Evolutionary conservation across 2,329 filamentous ascomycete genomes (phyloP).

Genomic region (Trichoderma sp.): DNA sequence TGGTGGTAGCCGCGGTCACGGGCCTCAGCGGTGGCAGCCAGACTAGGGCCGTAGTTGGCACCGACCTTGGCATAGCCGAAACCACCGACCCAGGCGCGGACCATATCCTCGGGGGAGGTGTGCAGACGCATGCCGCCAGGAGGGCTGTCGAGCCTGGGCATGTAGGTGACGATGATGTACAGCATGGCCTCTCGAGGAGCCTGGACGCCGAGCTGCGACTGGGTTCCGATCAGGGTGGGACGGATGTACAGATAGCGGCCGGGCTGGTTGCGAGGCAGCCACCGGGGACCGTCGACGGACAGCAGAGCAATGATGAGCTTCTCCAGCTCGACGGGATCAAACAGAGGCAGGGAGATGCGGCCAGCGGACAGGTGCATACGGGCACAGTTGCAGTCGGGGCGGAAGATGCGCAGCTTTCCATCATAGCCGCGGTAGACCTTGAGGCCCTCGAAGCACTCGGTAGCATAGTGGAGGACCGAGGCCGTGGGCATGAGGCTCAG

Average conservation of each 20-base stretch:
- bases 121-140: slow-evolving; percentile 66
- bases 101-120: slow-evolving; percentile 75
- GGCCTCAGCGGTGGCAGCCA: slow-evolving; percentile 76
- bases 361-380: slow-evolving; percentile 59
- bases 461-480: slow-evolving; percentile 81
- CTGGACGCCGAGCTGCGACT: slow-evolving; percentile 75
- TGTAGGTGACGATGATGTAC: slow-evolving; percentile 71
- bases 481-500: slow-evolving; percentile 77
- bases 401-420: slow-evolving; percentile 71
- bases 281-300: slow-evolving; percentile 69
- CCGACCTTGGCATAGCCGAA: slow-evolving; percentile 91
- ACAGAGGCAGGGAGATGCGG: slow-evolving; percentile 71
- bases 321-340: slow-evolving; percentile 68
- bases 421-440: slow-evolving; percentile 80
- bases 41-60: slow-evolving; percentile 85
- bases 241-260: slow-evolving; percentile 80
- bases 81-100: slow-evolving; percentile 89
- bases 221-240: slow-evolving; percentile 81
- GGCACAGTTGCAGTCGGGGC: slow-evolving; percentile 67
- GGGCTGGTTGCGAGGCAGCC: slow-evolving; percentile 68
- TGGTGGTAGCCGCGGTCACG: slow-evolving; percentile 73
- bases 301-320: slow-evolving; percentile 70
- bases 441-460: slow-evolving; percentile 82
- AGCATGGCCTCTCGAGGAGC: slow-evolving; percentile 78
- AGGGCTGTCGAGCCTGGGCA: slow-evolving; percentile 54